These are phyloP conservation scores for Ophiostoma sp. DNA, from an alignment of 2,329 filamentous ascomycete genomes.

Conservation along the genomic window DNA sequence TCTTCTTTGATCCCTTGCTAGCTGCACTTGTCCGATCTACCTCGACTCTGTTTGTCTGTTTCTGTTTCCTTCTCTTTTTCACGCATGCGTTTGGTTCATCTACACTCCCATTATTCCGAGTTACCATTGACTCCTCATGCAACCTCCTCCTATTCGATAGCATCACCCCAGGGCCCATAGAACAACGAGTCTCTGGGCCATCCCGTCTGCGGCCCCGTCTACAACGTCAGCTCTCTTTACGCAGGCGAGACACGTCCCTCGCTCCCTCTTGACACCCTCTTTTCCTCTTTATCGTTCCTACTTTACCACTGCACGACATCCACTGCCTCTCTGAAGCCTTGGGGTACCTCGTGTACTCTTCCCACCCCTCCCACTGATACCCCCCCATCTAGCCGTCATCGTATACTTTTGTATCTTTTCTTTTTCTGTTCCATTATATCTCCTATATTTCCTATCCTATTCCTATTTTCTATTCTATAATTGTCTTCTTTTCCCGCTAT, in stretches of 20 bases:
- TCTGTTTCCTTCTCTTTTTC: neutral
- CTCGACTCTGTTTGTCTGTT: neutral
- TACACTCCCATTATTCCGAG: neutral
- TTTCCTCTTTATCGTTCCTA: neutral
- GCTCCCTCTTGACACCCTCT: conserved; percentile 5
- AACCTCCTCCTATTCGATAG: neutral
- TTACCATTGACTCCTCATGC: neutral
- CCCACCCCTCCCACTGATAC: neutral
- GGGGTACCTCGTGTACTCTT: neutral
- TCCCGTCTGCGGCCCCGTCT: conserved; percentile 14
- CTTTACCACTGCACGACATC: neutral
- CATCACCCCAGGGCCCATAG: conserved; percentile 2
- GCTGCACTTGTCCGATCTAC: neutral
- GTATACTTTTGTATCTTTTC: neutral
- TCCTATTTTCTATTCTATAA: neutral
- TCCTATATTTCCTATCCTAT: neutral
- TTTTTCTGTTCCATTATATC: neutral
- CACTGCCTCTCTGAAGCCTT: neutral
- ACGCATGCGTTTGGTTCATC: neutral
- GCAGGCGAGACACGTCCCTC: conserved; percentile 4
- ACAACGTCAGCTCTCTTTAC: conserved; percentile 6
- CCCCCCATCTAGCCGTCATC: neutral
- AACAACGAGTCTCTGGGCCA: neutral
- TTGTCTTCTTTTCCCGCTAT: neutral
- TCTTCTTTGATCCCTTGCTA: neutral